Base-by-base conservation (phyloP, 2,329 filamentous ascomycete genomes). In the Cadophora sp. region DNA sequence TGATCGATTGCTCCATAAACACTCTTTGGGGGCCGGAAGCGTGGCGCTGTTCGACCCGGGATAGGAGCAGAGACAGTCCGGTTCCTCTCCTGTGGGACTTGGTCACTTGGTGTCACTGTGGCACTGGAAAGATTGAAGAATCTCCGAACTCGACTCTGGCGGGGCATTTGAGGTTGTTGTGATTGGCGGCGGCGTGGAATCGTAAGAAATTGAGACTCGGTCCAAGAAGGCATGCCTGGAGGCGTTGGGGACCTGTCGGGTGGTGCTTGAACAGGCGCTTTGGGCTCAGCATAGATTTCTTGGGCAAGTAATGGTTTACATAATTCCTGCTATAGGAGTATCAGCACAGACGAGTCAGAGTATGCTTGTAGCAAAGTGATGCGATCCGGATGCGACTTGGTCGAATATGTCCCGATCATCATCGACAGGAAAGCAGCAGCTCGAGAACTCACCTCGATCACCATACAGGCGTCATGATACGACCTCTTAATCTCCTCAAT, bases 201-300 rank as follows among this genome's bases (percentile, higher is more conserved):
- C 4, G 51, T 9, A 19, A 65, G 19, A n/a, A 62, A 72, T 37
- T 78, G 77, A 37, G 74, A 69, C 43, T 69, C 73, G 1, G 75
- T 77, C 77, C 77, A 79, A 11, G 76, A 78, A 22, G 77, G 77
- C 71, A 78, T 73, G 11, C 77, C 77, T 14, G 73, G 73, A 19
- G 77, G 77, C 12, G 77, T 79, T 26, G 64, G 37, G 31, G 72
- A 75, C n/a, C 77, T 71, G 14, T 74, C 60, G 5, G 73, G 67
- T 26, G 77, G 77, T 31, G 73, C 71, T 26, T 75, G 67, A 26
- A 77, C 55, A 24, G 77, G 77, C 8, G 43, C 64, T 61, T 73
- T 75, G 6, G 77, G 76, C 58, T 76, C 59, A 8, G 76, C 76
- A 65, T 78, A 78, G 50, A 78, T 69, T 58, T 78, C 73, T 12